phyloP scores from a whole-genome alignment of 2,329 filamentous ascomycete species.

The Diaporthe humulicola region DNA sequence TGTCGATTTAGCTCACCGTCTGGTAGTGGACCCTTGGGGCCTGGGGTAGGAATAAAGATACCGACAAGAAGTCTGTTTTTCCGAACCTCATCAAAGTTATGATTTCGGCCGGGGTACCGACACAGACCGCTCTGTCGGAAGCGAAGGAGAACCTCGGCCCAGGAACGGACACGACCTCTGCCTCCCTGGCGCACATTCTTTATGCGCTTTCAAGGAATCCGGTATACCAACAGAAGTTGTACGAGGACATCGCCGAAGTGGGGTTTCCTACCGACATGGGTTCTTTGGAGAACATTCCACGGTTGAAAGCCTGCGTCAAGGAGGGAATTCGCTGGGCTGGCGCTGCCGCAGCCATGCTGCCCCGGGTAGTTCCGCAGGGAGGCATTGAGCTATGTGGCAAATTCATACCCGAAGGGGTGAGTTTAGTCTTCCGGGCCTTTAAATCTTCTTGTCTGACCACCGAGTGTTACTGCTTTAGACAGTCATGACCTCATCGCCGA shows the following conservation, averaged over 20 bases:
- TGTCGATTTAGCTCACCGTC: neutral
- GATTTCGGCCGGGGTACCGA: slow-evolving; percentile 41
- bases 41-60: neutral
- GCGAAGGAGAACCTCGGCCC: slow-evolving; percentile 49
- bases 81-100: slow-evolving; percentile 44
- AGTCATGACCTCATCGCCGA: slow-evolving; percentile 46
- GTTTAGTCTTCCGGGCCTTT: neutral
- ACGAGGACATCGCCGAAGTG: slow-evolving; percentile 41
- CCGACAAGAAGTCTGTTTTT: slow-evolving; percentile 3
- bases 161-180: slow-evolving; percentile 50
- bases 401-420: slow-evolving; percentile 44
- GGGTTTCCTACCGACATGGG: slow-evolving; percentile 45
- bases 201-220: slow-evolving; percentile 47
- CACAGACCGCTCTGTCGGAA: slow-evolving; percentile 46
- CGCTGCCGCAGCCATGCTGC: slow-evolving; percentile 46
- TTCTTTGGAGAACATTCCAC: slow-evolving; percentile 43
- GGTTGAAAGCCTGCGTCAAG: slow-evolving; percentile 45
- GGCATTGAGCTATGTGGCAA: slow-evolving; percentile 44
- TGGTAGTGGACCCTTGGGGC: slow-evolving; percentile 3
- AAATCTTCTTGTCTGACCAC: neutral
- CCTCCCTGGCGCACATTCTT: slow-evolving; percentile 48
- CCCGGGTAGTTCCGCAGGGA: slow-evolving; percentile 44
- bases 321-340: slow-evolving; percentile 48
- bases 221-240: slow-evolving; percentile 44
- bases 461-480: slow-evolving; percentile 37